Base-by-base conservation (phyloP, 805 yeast genomes). In the Limtongia smithiae region DNA sequence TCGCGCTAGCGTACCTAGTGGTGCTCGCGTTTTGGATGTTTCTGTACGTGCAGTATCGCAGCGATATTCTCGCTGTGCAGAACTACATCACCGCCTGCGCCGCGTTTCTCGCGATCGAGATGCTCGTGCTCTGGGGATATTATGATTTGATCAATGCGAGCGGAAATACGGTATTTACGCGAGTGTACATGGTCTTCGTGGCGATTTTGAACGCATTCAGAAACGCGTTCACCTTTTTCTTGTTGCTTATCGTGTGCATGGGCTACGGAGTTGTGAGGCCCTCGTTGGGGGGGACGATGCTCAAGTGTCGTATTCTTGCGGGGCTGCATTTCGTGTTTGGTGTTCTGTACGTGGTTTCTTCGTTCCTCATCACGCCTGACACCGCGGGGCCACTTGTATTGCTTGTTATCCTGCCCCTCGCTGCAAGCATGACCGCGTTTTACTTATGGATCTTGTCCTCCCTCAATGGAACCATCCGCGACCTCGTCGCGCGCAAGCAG, bases 191-290 rank as follows among this genome's bases (percentile, higher is more conserved):
- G 76, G 80, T 80, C 7, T 78, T 91, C 63, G 77, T 91, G 44
- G 82, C 96, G 1, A 65, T 87, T 28, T 70, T 91, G 65, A 86
- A 88, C 64, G 80, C 95, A 1, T 79, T 80, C 59, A 85, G 93
- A 62, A 77, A 87, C 44, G 82, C 96, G 0, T 86, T 88, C 65
- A 85, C 96, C 6, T 84, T 91, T 68, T 93, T 91, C 71, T 71
- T 93, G 61, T 73, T 93, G 48, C 73, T 91, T 57, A 83, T 88
- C 60, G 91, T 93, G 48, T 77, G 94, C 12, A 73, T 90, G 58
- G 99, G 99, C 35, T 93, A 90, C 68, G 97, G 97, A 55, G 89
- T 93, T 41, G 97, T 93, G 42, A 59, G 56, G 37, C 89, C 96
- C 39, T 83, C 89, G 55, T 76, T 93, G 52, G 85, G 89, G 40